phyloP scores from a whole-genome alignment of 2,329 filamentous ascomycete species.

The Setomelanomma holmii region DNA sequence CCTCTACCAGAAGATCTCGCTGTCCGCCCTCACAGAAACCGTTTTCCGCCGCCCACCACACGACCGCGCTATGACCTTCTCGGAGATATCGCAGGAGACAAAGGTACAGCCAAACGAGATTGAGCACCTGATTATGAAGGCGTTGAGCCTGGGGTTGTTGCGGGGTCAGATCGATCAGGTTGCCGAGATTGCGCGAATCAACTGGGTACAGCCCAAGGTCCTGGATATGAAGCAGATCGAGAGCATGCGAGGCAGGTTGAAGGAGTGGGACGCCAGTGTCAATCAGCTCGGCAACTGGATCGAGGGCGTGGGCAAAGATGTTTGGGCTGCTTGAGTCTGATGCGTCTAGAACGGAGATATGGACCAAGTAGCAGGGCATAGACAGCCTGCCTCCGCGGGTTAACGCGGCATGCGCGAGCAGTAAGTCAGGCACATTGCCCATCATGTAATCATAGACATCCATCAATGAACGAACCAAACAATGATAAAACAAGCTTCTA shows the following conservation, averaged over 20 bases:
- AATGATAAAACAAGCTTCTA: neutral
- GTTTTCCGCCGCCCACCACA: constrained; percentile 96
- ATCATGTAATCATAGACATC: constrained; percentile 28
- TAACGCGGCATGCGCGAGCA: constrained; percentile 8
- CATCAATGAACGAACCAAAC: neutral
- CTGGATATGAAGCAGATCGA: constrained; percentile 94
- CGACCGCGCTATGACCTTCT: constrained; percentile 92
- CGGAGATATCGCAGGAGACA: constrained; percentile 86
- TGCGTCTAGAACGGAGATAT: neutral
- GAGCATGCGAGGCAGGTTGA: constrained; percentile 84
- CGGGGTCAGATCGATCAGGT: constrained; percentile 96
- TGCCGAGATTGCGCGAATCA: constrained; percentile 89
- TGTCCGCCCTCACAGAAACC: constrained; percentile 93
- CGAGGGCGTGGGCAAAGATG: constrained; percentile 89
- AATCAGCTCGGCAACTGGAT: constrained; percentile 98
- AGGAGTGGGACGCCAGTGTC: constrained; percentile 95
- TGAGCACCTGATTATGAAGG: constrained; percentile 98
- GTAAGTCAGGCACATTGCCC: constrained; percentile 7
- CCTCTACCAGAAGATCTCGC: constrained; percentile 95
- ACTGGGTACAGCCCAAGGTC: constrained; percentile 99
- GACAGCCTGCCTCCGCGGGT: constrained; percentile 4
- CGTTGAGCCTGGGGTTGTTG: constrained; percentile 88
- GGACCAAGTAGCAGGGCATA: neutral
- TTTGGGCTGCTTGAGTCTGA: constrained; percentile 79
- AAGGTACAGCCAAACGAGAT: constrained; percentile 92